Evolutionary conservation across 75 land plant species (phyloP), one percentile per base, ranked within the genome.

Genomic region (Isoetes taiwanensis): DNA sequence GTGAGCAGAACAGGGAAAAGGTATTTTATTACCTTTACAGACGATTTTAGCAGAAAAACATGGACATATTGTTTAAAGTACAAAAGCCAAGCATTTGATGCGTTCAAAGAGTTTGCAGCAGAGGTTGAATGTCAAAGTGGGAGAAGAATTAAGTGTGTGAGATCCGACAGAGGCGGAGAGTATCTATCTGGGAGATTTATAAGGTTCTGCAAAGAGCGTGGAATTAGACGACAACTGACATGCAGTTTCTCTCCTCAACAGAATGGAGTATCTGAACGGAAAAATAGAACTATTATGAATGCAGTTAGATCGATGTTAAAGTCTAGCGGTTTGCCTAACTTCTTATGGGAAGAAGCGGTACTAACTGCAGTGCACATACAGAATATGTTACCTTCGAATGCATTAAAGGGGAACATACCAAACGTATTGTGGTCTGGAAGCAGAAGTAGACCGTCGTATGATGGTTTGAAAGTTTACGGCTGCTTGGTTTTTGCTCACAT

Each of bases 331-430:
- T 29, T 64, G 25, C 66, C 43, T 28, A 55, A 32, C 2, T 19
- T 40, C 30, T 41, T 64, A 27, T 64, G 38, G 59, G 66, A 46
- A 8, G 66, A 64, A 39, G 43, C 41, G 1, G 16, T 56, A 1
- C 20, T 64, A 2, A 39, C 43, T 8, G 59, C 43, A 0, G 2
- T 14, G 20, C 50, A 64, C 26, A 0, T 64, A 1, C 52, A 54
- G 9, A 64, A 64, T 27, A 9, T 0, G 11, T 40, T 34, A 0
- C 60, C 66, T n/a, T n/a, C n/a, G n/a, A n/a, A n/a, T n/a, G n/a
- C n/a, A n/a, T n/a, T n/a, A n/a, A n/a, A n/a, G n/a, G n/a, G n/a
- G n/a, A n/a, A n/a, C n/a, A n/a, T n/a, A n/a, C n/a, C n/a, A n/a
- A n/a, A n/a, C n/a, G n/a, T n/a, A n/a, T n/a, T n/a, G n/a, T n/a